These are phyloP conservation scores for Plantago lanceolata DNA, from an alignment of 305 asterid genomes.

Conservation along the genomic window DNA sequence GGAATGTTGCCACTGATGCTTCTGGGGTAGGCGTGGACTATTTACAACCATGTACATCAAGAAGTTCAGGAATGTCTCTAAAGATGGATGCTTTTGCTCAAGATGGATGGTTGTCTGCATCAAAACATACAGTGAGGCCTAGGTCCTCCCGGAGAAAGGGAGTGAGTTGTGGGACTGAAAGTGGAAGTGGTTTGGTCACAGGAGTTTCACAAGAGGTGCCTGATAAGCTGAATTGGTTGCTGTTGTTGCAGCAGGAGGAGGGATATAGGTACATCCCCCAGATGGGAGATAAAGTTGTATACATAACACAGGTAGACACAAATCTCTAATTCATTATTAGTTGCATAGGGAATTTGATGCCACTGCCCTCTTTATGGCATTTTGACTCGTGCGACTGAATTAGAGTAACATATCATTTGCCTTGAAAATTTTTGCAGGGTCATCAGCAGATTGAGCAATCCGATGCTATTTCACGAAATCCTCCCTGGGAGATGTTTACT, in stretches of 20 bases:
- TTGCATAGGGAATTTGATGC: neutral
- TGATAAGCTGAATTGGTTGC: slow-evolving; percentile 63
- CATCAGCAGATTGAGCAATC: slow-evolving; percentile 57
- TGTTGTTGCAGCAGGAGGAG: slow-evolving; percentile 71
- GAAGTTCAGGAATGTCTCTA: slow-evolving; percentile 42
- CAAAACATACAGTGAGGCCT: slow-evolving; percentile 34
- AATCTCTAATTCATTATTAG: neutral
- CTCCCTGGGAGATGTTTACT: slow-evolving; percentile 50
- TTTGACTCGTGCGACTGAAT: neutral
- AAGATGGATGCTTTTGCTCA: slow-evolving; percentile 39
- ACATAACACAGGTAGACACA: slow-evolving; percentile 71
- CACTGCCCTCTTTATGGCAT: neutral
- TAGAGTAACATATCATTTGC: neutral
- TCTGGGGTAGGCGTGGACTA: slow-evolving; percentile 32
- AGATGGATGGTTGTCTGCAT: slow-evolving; percentile 33
- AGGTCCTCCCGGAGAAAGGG: slow-evolving; percentile 47
- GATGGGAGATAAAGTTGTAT: slow-evolving; percentile 88
- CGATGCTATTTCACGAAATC: slow-evolving; percentile 26
- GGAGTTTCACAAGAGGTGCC: slow-evolving; percentile 27
- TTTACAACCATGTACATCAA: slow-evolving; percentile 49
- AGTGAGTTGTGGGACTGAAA: slow-evolving; percentile 38
- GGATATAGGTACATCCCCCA: slow-evolving; percentile 95
- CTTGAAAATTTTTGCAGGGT: slow-evolving; percentile 44
- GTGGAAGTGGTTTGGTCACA: slow-evolving; percentile 30
- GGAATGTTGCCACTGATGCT: slow-evolving; percentile 28